Evolutionary conservation across 257 asterid genomes (phyloP).

Genomic region (Nicotiana otophora): DNA sequence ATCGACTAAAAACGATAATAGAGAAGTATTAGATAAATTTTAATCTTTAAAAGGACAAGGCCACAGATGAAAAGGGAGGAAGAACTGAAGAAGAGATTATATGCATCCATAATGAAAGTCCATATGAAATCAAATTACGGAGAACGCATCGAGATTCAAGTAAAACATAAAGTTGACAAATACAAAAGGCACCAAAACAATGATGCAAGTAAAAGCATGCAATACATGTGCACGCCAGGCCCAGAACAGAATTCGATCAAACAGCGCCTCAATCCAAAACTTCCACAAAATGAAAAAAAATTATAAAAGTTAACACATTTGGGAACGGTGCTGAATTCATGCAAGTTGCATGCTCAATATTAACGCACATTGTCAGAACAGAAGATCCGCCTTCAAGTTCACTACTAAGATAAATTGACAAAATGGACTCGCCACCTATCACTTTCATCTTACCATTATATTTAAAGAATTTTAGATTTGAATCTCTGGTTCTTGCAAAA

Average conservation of each 20-base stretch:
- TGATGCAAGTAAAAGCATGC: not conserved
- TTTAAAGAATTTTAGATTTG: not conserved
- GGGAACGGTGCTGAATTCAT: slow-evolving; percentile 1
- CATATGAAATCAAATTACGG: not conserved
- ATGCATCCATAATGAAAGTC: not conserved
- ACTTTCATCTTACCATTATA: not conserved
- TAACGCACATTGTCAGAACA: not conserved
- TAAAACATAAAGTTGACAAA: not conserved
- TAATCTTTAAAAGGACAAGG: not conserved
- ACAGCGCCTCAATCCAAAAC: not conserved
- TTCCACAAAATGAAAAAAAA: not conserved
- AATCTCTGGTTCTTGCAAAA: not conserved
- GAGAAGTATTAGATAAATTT: not conserved
- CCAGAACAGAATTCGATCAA: not conserved
- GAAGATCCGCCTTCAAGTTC: not conserved
- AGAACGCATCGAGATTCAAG: not conserved
- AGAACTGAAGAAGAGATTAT: not conserved
- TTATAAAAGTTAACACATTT: not conserved
- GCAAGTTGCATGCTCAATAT: not conserved
- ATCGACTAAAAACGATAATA: not conserved
- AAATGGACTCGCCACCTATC: not conserved
- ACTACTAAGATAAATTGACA: not conserved
- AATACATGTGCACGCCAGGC: not conserved
- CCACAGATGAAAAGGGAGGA: not conserved
- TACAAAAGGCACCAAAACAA: not conserved